Base-by-base conservation (phyloP, 202 grass and related monocot genomes). In the Miscanthus sacchariflorus region DNA sequence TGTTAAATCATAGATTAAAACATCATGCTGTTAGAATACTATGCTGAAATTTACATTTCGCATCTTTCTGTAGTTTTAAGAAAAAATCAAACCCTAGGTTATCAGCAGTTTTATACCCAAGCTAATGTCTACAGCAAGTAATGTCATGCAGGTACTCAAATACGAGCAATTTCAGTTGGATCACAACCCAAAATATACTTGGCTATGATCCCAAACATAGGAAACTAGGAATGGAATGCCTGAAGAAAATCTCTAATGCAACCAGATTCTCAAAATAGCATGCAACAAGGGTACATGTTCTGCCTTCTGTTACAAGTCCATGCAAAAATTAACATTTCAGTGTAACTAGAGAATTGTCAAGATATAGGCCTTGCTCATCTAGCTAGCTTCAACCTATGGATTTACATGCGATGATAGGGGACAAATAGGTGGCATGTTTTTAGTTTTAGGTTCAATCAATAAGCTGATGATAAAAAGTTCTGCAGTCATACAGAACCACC, bases 231-330 rank as follows among this genome's bases (percentile, higher is more conserved):
- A 38, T 45, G 19, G 35, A 24, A 19, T 88, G 64, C 15, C n/a
- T 46, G 39, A 84, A 50, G 33, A 74, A 80, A 80, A 49, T 24
- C n/a, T 74, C 64, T 52, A 72, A 86, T 48, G 52, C 58, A 68
- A 74, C 13, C 6, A 30, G 73, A 83, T 79, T 79, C 72, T 59
- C n/a, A 63, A 52, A 66, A 68, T 54, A 74, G 79, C 5, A 12
- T 83, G 54, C 11, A 46, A 66, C 24, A 71, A 66, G 3, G 72
- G 69, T 58, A 23, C 13, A 56, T 44, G 17, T 30, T 81, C 27
- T 81, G 13, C 11, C 17, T 73, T 46, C 12, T 11, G 7, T 24
- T 63, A 72, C 59, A 78, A 54, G 13, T 52, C 56, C 67, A 87
- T 68, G 18, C 36, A 28, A 79, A 83, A 54, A 24, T 65, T 66